A percentile compares a stretch with the other conserved stretches of the same genome.
These are phyloP conservation scores for Mortierella sp. DNA, from an alignment of 371 early-diverging fungal genomes.

Conservation along the genomic window DNA sequence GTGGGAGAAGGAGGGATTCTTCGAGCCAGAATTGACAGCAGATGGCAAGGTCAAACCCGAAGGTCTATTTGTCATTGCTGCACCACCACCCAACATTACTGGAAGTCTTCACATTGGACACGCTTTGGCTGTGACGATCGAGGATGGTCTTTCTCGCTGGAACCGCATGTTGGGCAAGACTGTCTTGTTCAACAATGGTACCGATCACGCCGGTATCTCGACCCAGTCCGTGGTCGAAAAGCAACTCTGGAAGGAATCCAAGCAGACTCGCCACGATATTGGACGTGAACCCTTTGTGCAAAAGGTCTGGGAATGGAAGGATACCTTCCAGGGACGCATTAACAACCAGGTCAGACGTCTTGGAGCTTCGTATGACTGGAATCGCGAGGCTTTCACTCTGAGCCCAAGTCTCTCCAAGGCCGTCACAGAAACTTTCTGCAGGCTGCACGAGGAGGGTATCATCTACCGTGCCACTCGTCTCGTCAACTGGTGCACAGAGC, in stretches of 20 bases:
- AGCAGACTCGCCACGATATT: conserved; percentile 91
- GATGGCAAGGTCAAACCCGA: conserved; percentile 81
- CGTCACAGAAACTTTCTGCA: conserved; percentile 96
- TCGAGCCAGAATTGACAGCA: conserved; percentile 85
- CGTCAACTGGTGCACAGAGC: conserved; percentile 98
- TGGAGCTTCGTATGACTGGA: conserved; percentile 97
- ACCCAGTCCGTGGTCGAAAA: conserved; percentile 99
- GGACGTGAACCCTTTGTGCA: conserved; percentile 94
- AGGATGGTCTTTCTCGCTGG: conserved; percentile 98
- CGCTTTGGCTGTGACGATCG: conserved; percentile 96
- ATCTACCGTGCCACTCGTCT: conserved; percentile 98
- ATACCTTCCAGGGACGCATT: conserved; percentile 86
- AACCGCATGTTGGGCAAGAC: conserved; percentile 98
- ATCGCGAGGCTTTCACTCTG: conserved; percentile 95
- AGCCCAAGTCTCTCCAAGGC: conserved; percentile 88
- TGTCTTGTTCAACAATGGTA: conserved; percentile 97
- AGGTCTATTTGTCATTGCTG: conserved; percentile 92
- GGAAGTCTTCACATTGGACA: conserved; percentile 99
- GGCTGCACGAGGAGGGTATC: conserved; percentile 95
- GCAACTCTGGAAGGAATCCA: conserved; percentile 85
- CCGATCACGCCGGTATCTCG: conserved; percentile 99
- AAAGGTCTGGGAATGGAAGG: conserved; percentile 98
- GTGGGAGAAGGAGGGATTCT: conserved; percentile 94
- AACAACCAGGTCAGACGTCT: conserved; percentile 93
- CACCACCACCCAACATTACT: conserved; percentile 99